Base-by-base conservation (phyloP, 805 yeast genomes). In the Pichia rugopelliculosa region DNA sequence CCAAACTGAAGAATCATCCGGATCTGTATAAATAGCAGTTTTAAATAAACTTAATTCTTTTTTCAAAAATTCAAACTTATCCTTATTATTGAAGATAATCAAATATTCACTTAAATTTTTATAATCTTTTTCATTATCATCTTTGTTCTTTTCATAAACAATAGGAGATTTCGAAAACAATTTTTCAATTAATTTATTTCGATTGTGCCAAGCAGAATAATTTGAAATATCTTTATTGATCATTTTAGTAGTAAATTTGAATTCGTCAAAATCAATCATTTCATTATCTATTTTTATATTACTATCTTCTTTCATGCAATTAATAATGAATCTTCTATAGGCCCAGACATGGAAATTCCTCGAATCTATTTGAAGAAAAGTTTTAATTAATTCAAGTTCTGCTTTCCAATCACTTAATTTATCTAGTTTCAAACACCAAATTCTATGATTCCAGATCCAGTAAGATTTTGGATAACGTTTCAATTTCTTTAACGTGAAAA, bases 331-430 rank as follows among this genome's bases (percentile, higher is more conserved):
- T 48, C 98, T 72, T 58, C 99, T 72, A 62, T 93, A 93, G 42
- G 86, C 88, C 99, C 99, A 91, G 1, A 96, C 98, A 62, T 90
- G 97, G 64, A 75, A 93, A 62, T 93, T 93, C 56, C 99, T 75
- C 17, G 85, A 72, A 60, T 93, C 99, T 44, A 76, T 63, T 23
- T 74, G 73, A 45, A 91, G 71, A 56, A 93, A 68, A 57, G 79
- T 80, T 49, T 76, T 77, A 1, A 87, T 90, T 9, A 89, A 72
- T 1, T 65, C 71, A 57, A 93, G 65, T 62, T 93, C 99, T 27
- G 58, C 61, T n/a, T 69, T 62, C 93, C 95, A 88, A 46, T 82
- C 67, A 11, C 83, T 77, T 34, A 45, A 26, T 0, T 59, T 56
- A 30, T 77, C 76, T 18, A 70, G 60, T 33, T 76, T 73, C 36